Evolutionary conservation across 2,329 filamentous ascomycete genomes (phyloP).

Genomic region (Clathrospora elynae): DNA sequence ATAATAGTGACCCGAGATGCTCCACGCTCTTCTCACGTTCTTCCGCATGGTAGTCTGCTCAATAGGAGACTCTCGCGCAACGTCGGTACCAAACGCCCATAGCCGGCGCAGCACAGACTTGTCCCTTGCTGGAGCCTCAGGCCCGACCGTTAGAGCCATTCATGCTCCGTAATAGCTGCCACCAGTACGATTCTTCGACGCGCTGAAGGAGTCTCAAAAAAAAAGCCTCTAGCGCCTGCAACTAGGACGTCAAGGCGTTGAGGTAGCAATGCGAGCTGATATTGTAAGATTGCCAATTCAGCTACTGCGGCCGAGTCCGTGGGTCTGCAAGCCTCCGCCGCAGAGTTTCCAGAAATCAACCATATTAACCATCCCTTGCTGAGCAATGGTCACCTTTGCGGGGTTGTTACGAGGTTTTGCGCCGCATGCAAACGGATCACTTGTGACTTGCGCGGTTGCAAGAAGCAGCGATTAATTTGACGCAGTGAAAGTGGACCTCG

Average conservation of each 20-base stretch:
- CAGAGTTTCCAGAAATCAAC: conserved; percentile 32
- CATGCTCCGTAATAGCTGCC: conserved; percentile 13
- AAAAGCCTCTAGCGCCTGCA: conserved; percentile 13
- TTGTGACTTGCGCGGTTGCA: conserved; percentile 30
- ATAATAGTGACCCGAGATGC: conserved; percentile 14
- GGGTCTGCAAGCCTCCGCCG: conserved; percentile 22
- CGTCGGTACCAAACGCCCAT: conserved; percentile 36
- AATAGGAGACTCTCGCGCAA: conserved; percentile 32
- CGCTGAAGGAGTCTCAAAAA: conserved; percentile 7
- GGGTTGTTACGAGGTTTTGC: conserved; percentile 37
- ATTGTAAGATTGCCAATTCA: conserved; percentile 32
- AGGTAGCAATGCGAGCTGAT: conserved; percentile 19
- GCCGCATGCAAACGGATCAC: conserved; percentile 32
- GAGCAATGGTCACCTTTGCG: conserved; percentile 36
- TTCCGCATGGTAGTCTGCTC: conserved; percentile 36
- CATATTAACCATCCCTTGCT: conserved; percentile 37
- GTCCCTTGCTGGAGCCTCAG: conserved; percentile 30
- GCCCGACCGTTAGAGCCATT: conserved; percentile 19
- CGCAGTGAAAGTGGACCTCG: conserved; percentile 25
- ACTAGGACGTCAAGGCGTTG: conserved; percentile 18
- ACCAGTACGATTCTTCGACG: conserved; percentile 20
- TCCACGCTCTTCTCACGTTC: conserved; percentile 26
- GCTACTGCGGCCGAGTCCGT: conserved; percentile 18
- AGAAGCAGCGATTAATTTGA: conserved; percentile 26
- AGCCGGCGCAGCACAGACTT: conserved; percentile 33